Evolutionary conservation across 805 yeast species (phyloP).

Genomic region (Jamesozyma lodderae): DNA sequence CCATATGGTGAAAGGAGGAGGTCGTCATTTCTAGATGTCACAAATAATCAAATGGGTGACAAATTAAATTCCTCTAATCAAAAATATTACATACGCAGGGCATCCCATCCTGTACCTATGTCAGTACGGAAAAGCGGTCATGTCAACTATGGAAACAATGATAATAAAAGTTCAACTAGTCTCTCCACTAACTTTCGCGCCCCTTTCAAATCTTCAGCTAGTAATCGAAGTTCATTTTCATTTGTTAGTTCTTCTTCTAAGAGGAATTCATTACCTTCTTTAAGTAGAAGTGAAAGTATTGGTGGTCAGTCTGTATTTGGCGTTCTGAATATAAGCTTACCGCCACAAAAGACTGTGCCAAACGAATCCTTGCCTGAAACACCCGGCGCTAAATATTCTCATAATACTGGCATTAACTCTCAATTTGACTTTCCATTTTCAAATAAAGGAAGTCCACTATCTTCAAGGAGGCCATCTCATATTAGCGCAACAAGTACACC

Average conservation of each 20-base stretch:
- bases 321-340: conserved; percentile 31
- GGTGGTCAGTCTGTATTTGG: conserved; percentile 15
- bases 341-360: conserved; percentile 52
- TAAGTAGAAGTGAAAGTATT: conserved; percentile 20
- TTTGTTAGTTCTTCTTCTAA: conserved; percentile 24
- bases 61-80: background rate
- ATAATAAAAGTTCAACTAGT: background rate
- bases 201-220: conserved; percentile 1
- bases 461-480: conserved; percentile 20
- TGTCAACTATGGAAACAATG: no score
- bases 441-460: conserved; percentile 20
- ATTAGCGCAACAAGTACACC: conserved; percentile 7
- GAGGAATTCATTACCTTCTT: conserved; percentile 19
- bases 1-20: conserved; percentile 9
- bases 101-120: conserved; percentile 9
- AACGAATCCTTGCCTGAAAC: conserved; percentile 36
- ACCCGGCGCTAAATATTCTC: background rate
- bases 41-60: background rate
- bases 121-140: background rate
- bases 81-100: conserved; percentile 5
- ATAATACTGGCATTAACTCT: conserved; percentile 8
- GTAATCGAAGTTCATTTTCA: conserved; percentile 19
- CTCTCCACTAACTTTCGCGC: no score
- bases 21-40: conserved; percentile 16
- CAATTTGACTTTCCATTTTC: conserved; percentile 8